Conservation (phyloP, 768 basidiomycete genomes). For the Gautieria morchelliformis region DNA sequence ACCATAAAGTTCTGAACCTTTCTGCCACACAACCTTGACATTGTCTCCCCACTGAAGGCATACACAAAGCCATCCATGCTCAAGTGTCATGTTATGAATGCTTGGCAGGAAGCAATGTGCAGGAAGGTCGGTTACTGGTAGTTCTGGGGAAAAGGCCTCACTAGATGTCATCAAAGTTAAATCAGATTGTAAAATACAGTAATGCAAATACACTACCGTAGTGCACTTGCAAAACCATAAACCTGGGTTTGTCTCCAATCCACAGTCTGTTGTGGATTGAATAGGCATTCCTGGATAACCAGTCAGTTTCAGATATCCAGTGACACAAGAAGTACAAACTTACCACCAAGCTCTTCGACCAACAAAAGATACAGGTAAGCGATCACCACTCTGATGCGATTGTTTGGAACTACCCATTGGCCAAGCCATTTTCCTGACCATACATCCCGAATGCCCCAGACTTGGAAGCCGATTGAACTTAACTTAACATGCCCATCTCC, state of each 20-base stretch:
- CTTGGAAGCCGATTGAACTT: constrained; percentile 22
- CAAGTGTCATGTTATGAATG: constrained; percentile 12
- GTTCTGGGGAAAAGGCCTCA: constrained; percentile 19
- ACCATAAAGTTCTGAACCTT: constrained; percentile 12
- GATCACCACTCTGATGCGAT: constrained; percentile 16
- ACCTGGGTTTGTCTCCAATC: constrained; percentile 23
- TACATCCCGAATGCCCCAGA: constrained; percentile 21
- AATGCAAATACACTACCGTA: constrained; percentile 17
- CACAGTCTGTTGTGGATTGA: constrained; percentile 27
- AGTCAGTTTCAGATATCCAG: not conserved
- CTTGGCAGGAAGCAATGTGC: constrained; percentile 24
- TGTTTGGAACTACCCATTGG: constrained; percentile 24
- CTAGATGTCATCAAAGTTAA: constrained; percentile 9
- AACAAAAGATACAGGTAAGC: constrained; percentile 21
- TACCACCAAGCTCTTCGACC: constrained; percentile 18
- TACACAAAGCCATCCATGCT: constrained; percentile 26
- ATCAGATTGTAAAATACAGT: not conserved
- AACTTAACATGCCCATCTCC: constrained; percentile 29
- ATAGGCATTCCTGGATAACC: constrained; percentile 22
- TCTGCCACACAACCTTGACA: constrained; percentile 16
- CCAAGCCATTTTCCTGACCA: constrained; percentile 21
- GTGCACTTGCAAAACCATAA: constrained; percentile 22
- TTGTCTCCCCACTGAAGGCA: constrained; percentile 26
- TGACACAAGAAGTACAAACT: not conserved
- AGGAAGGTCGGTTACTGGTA: constrained; percentile 15